Percentiles rank a stretch among this genome's conserved stretches.
Evolutionary conservation across 495 filamentous ascomycete species (phyloP).

Genomic region (Massariosphaeria phaeospora): DNA sequence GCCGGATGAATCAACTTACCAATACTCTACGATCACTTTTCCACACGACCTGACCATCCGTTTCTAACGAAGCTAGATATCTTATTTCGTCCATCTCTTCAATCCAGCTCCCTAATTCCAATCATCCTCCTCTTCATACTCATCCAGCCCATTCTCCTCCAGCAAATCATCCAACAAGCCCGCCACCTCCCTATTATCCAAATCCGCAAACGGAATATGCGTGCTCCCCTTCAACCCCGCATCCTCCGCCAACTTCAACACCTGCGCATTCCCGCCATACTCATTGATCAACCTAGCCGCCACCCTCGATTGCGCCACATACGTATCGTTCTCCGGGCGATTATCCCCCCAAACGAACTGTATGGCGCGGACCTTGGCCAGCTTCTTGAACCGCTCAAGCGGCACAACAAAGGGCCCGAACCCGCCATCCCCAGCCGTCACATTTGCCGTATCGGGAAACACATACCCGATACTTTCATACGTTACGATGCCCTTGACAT

Average conservation of each 20-base stretch:
- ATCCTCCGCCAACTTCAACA: slow-evolving; percentile 43
- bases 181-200: slow-evolving; percentile 45
- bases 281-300: slow-evolving; percentile 43
- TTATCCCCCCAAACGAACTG: slow-evolving; percentile 50
- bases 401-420: slow-evolving; percentile 43
- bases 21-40: too few relatives aligned
- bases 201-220: slow-evolving; percentile 46
- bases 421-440: slow-evolving; percentile 35
- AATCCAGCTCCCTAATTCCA: too few relatives aligned
- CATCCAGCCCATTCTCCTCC: slow-evolving; percentile 37
- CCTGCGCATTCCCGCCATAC: slow-evolving; percentile 46
- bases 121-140: slow-evolving; percentile 30
- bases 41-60: too few relatives aligned
- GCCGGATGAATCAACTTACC: too few relatives aligned
- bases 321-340: slow-evolving; percentile 35
- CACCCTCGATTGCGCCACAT: slow-evolving; percentile 36
- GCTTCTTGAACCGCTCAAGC: slow-evolving; percentile 46
- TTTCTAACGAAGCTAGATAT: too few relatives aligned
- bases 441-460: slow-evolving; percentile 43
- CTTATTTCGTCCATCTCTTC: too few relatives aligned
- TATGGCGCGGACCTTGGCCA: slow-evolving; percentile 41
- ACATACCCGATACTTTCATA: slow-evolving; percentile 48
- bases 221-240: slow-evolving; percentile 43
- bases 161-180: slow-evolving; percentile 43
- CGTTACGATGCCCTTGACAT: slow-evolving; percentile 48